These are phyloP conservation scores for Penicillium fuscoglaucum DNA, from an alignment of 2,329 filamentous ascomycete genomes.

Conservation along the genomic window DNA sequence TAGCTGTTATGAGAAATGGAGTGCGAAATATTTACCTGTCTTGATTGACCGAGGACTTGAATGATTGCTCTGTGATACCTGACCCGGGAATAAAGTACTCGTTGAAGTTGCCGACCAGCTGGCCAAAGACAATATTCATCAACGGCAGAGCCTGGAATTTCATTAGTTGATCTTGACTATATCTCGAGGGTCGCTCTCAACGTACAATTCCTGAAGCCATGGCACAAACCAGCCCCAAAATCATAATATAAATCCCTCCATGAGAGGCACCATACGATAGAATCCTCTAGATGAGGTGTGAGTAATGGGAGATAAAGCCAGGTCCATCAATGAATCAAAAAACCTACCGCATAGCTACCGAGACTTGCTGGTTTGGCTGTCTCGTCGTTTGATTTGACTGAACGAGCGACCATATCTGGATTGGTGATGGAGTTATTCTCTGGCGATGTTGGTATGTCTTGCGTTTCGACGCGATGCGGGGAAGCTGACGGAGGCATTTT, in stretches of 20 bases:
- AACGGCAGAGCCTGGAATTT: conserved; percentile 42
- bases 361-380: background rate
- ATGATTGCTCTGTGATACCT: conserved; percentile 47
- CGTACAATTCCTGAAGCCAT: conserved; percentile 20
- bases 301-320: background rate
- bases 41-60: conserved; percentile 51
- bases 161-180: too few species aligned
- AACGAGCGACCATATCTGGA: background rate
- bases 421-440: background rate
- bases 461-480: background rate
- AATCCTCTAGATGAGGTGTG: conserved; percentile 20
- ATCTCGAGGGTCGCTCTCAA: background rate
- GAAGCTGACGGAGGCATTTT: background rate
- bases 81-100: conserved; percentile 53
- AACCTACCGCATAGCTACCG: background rate
- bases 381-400: background rate
- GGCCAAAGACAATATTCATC: conserved; percentile 62
- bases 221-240: conserved; percentile 19
- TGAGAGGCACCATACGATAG: conserved; percentile 23
- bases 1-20: background rate
- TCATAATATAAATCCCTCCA: conserved; percentile 17
- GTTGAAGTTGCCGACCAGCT: conserved; percentile 57
- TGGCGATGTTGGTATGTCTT: background rate
- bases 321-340: background rate
- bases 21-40: conserved; percentile 19